Evolutionary conservation across 2,329 filamentous ascomycete genomes (phyloP).

Genomic region (Penicillium sp.): DNA sequence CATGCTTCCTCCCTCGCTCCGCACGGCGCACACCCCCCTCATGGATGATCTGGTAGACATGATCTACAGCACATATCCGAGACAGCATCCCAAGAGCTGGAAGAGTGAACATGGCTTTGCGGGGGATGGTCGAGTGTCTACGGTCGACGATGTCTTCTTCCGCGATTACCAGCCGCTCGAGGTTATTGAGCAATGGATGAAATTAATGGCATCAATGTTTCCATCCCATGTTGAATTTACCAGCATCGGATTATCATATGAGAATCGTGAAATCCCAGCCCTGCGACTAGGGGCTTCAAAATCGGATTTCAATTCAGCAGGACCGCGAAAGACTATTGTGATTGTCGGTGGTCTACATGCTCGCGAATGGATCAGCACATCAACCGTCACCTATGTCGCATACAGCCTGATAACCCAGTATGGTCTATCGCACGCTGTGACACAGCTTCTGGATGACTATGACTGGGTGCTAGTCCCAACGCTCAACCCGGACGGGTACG

Average conservation of each 20-base stretch:
- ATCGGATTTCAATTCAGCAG: constrained; percentile 43
- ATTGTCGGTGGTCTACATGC: constrained; percentile 87
- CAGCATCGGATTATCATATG: constrained; percentile 79
- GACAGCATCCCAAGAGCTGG: constrained; percentile 34
- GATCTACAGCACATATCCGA: constrained; percentile 74
- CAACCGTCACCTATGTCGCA: constrained; percentile 85
- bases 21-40: constrained; percentile 69
- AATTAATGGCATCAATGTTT: constrained; percentile 85
- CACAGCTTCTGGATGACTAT: constrained; percentile 76
- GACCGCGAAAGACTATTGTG: constrained; percentile 71
- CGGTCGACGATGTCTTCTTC: constrained; percentile 73
- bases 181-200: constrained; percentile 89
- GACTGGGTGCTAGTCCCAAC: constrained; percentile 88
- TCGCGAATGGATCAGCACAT: constrained; percentile 93
- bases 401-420: constrained; percentile 85
- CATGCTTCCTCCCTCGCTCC: constrained; percentile 73
- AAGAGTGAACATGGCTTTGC: constrained; percentile 30
- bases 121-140: constrained; percentile 33
- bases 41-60: constrained; percentile 78
- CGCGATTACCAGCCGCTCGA: constrained; percentile 85
- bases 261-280: constrained; percentile 82
- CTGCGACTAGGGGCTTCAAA: constrained; percentile 70
- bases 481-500: constrained; percentile 90
- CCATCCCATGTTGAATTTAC: constrained; percentile 72
- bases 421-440: constrained; percentile 69